Evolutionary conservation across 2,329 filamentous ascomycete species (phyloP), one percentile per base, ranked within the genome.

Genomic region (Botrytis squamosa): DNA sequence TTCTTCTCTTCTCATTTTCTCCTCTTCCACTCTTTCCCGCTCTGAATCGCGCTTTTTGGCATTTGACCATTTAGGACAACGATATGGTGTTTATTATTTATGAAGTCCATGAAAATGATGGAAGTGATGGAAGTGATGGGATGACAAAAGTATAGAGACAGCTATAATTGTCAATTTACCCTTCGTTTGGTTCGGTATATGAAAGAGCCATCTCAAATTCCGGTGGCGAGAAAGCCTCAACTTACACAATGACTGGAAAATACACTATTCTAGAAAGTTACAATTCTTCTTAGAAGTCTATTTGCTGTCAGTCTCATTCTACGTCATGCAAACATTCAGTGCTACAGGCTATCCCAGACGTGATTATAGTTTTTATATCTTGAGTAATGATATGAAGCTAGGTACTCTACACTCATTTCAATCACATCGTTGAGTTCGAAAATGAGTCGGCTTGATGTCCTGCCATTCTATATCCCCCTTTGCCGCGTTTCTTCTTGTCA

Each of bases 321-420:
- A 42, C 14, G n/a, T n/a, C 36, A 9, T 3, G 6, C 2, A 18
- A 16, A 62, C 4, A 40, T 12, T 16, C 22, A 40, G 22, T 36
- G 8, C 5, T 10, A 9, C 8, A 22, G 1, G 4, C 9, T 6
- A 0, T 40, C 14, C 14, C 8, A 63, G 22, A 4, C 4, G 22
- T 40, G 1, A 25, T 9, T 9, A 25, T 10, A 9, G 9, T 16
- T 62, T 18, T 0, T 1, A 40, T 14, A 62, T n/a, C 8, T 16
- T 40, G 22, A 18, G 33, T 25, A 52, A 25, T 10, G 10, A 60
- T 7, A 5, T 22, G 10, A 38, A 22, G 9, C 25, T 40, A 22
- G 9, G 8, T 40, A 20, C 22, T 38, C 12, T 25, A 8, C 59
- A 38, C 33, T 38, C 36, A 62, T 14, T 38, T 22, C 4, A 3